Evolutionary conservation across 306 rosid species (phyloP).

Genomic region (Dryas alaskensis): DNA sequence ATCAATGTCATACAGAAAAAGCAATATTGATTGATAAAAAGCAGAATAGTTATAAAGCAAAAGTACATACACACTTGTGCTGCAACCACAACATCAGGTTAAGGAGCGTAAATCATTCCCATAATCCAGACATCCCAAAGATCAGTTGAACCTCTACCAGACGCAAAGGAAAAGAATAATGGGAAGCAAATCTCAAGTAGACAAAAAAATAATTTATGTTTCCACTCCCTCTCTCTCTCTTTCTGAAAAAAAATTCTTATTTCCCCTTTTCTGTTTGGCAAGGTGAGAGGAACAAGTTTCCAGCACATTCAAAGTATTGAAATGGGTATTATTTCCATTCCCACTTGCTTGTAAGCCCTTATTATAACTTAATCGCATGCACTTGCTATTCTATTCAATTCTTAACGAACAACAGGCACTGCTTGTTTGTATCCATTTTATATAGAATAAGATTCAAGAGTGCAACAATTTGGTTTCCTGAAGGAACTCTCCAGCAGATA

Average conservation of each 20-base stretch:
- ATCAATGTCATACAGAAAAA: background rate
- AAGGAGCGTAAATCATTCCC: background rate
- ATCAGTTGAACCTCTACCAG: background rate
- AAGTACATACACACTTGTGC: background rate
- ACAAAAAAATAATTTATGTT: background rate
- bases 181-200: background rate
- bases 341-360: background rate
- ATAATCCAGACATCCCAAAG: background rate
- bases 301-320: background rate
- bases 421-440: no score
- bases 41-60: background rate
- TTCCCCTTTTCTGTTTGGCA: background rate
- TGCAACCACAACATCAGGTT: background rate
- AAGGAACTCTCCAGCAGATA: background rate
- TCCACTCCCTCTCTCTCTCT: no score
- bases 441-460: background rate
- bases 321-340: background rate
- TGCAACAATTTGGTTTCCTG: background rate
- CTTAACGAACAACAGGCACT: background rate
- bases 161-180: background rate
- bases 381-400: background rate
- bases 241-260: background rate
- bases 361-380: background rate
- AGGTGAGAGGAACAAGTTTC: background rate
- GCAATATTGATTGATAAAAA: background rate